Evolutionary conservation across 352 stramenopile genomes (phyloP).

Genomic region (Globisporangium cystogenes): DNA sequence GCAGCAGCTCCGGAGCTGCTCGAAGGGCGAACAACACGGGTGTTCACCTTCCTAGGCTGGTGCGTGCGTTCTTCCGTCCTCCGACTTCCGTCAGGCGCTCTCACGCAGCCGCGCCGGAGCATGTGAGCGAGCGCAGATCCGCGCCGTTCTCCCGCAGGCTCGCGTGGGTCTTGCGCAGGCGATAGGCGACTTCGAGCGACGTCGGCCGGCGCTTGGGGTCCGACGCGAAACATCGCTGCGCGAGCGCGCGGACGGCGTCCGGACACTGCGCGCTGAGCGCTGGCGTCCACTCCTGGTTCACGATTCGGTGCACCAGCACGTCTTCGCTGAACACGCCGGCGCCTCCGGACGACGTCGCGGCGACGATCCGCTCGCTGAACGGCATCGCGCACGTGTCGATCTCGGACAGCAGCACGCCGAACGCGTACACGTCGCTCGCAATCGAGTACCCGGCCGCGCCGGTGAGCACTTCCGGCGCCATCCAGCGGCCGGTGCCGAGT

Average conservation of each 20-base stretch:
- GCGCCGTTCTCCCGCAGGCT: neutral
- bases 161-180: conserved; percentile 21
- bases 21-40: too few relatives aligned
- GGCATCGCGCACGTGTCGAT: conserved; percentile 44
- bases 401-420: conserved; percentile 52
- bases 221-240: conserved; percentile 26
- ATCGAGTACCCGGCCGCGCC: conserved; percentile 35
- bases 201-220: conserved; percentile 26
- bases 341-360: neutral
- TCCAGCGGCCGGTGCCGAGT: conserved; percentile 59
- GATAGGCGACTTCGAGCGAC: conserved; percentile 28
- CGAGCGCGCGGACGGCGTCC: conserved; percentile 21
- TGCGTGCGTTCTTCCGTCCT: too few relatives aligned
- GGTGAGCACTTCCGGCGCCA: conserved; percentile 51
- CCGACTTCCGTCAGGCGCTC: too few relatives aligned
- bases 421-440: conserved; percentile 52
- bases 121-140: too few relatives aligned
- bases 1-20: neutral
- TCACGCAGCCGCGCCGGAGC: too few relatives aligned
- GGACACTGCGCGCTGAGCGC: conserved; percentile 19
- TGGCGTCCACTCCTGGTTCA: conserved; percentile 18
- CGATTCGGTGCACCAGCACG: conserved; percentile 30
- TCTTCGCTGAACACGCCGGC: conserved; percentile 20
- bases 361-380: conserved; percentile 22
- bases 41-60: too few relatives aligned